Evolutionary conservation across 805 yeast species (phyloP), one percentile per base, ranked within the genome.

Genomic region (Saccharomycopsis capsularis): DNA sequence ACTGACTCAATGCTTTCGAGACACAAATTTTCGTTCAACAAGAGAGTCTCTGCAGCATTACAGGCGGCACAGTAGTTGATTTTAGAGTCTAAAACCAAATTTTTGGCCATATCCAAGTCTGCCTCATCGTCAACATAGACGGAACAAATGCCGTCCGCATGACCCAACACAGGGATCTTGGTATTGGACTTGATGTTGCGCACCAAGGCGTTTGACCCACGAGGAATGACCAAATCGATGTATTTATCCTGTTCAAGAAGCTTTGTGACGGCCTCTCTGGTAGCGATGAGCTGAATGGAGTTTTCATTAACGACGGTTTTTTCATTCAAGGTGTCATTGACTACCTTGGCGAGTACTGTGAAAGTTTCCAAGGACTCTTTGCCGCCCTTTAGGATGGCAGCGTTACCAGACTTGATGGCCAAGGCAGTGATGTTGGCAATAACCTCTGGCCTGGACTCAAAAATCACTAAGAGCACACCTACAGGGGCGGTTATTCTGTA

Each of bases 61-160:
- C 99, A 93, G n/a, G 96, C 99, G 11, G 99, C 99, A 43, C 98
- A 97, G 63, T 93, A 93, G 65, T 89, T 90, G 0, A 96, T 88
- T 67, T 93, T 93, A 3, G 96, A 76, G 65, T 93, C 99, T 24
- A 87, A 76, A 3, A 80, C 72, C 27, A 93, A 78, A 49, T 78
- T 77, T 30, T 75, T 71, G 0, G 97, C 95, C 78, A 86, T 89
- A 13, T 65, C 76, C 11, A 85, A 54, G 59, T 89, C 91, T 4
- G 93, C 93, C 44, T 76, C 79, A 49, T 75, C 76, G 63, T 90
- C 95, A 23, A 91, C 72, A 59, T 79, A 93, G 5, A 91, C 78
- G 1, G 97, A 81, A 67, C 99, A 93, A 53, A 91, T 83, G 42
- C 99, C 99, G 66, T 93, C 98, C 6, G 99, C 99, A 64, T 93